Conservation (phyloP, 768 basidiomycete species). For the Russula ochroleuca region DNA sequence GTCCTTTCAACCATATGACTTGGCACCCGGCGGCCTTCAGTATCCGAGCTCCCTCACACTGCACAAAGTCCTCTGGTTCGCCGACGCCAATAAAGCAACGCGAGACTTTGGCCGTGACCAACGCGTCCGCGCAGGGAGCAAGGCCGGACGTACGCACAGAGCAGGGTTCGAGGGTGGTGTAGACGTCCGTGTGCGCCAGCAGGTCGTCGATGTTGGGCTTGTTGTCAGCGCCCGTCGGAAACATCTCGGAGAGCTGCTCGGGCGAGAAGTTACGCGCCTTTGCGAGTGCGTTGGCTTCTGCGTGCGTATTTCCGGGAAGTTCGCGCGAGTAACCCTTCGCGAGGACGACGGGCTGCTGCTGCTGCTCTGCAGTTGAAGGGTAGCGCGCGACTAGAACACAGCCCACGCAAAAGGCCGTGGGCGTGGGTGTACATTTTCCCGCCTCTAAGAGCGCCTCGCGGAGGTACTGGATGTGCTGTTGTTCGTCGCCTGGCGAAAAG, state of each 20-base stretch:
- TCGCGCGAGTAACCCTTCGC: slow-evolving; percentile 88
- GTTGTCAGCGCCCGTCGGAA: slow-evolving; percentile 38
- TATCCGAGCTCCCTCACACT: slow-evolving; percentile 80
- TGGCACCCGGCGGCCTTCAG: slow-evolving; percentile 67
- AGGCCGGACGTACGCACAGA: slow-evolving; percentile 85
- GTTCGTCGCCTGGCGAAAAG: slow-evolving; percentile 1
- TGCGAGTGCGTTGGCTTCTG: slow-evolving; percentile 87
- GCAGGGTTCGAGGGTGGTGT: slow-evolving; percentile 97
- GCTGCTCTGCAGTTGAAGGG: slow-evolving; percentile 36
- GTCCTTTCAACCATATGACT: slow-evolving; percentile 65
- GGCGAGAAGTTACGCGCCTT: slow-evolving; percentile 55
- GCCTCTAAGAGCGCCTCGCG: slow-evolving; percentile 68
- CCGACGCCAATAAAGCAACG: slow-evolving; percentile 84
- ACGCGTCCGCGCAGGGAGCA: slow-evolving; percentile 77
- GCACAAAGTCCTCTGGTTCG: slow-evolving; percentile 93
- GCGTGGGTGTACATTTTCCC: slow-evolving; percentile 58
- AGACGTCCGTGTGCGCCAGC: slow-evolving; percentile 63
- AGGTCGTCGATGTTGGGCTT: slow-evolving; percentile 46
- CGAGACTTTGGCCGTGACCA: slow-evolving; percentile 64
- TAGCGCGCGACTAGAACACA: slow-evolving; percentile 60
- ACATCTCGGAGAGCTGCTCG: slow-evolving; percentile 43
- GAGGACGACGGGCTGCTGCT: slow-evolving; percentile 46
- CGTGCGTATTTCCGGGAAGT: slow-evolving; percentile 91
- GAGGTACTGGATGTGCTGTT: slow-evolving; percentile 44
- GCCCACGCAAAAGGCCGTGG: slow-evolving; percentile 89